phyloP scores from a whole-genome alignment of 192 early-diverging fungal genomes.

The Coemansia sp. region DNA sequence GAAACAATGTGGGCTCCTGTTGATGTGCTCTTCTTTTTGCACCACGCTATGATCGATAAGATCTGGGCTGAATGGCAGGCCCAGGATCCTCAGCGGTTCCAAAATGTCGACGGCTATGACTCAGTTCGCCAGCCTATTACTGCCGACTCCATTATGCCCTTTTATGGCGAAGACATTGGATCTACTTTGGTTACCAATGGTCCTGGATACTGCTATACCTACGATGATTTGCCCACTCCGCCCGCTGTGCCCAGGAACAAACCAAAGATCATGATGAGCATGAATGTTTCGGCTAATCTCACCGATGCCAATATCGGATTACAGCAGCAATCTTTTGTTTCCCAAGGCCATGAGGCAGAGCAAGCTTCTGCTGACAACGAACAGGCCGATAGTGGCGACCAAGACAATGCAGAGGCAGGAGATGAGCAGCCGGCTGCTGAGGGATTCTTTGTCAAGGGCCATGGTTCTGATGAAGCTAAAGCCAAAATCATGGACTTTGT shows the following conservation, averaged over 20 bases:
- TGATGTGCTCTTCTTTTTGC: constrained; percentile 63
- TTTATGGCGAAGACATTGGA: constrained; percentile 43
- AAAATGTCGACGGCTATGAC: constrained; percentile 40
- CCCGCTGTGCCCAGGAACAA: constrained; percentile 21
- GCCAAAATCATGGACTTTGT: constrained; percentile 27
- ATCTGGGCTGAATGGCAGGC: constrained; percentile 61
- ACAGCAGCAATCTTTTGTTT: neutral
- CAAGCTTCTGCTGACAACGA: neutral
- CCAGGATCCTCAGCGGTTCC: constrained; percentile 27
- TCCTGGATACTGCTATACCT: constrained; percentile 50
- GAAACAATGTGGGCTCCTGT: constrained; percentile 55
- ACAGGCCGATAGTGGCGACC: neutral
- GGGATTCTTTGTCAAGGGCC: constrained; percentile 6
- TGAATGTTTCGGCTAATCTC: constrained; percentile 3
- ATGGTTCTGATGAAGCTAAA: neutral
- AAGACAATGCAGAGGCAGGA: neutral
- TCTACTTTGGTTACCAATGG: constrained; percentile 35
- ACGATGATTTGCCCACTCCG: constrained; percentile 46
- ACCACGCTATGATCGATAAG: constrained; percentile 68
- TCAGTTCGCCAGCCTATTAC: constrained; percentile 23
- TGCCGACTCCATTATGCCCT: constrained; percentile 39
- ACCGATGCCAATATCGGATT: neutral
- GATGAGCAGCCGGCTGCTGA: constrained; percentile 2
- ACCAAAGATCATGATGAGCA: constrained; percentile 9
- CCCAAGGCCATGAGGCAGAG: neutral